phyloP scores from a whole-genome alignment of 805 yeast species.

The Blastobotrys peoriensis region DNA sequence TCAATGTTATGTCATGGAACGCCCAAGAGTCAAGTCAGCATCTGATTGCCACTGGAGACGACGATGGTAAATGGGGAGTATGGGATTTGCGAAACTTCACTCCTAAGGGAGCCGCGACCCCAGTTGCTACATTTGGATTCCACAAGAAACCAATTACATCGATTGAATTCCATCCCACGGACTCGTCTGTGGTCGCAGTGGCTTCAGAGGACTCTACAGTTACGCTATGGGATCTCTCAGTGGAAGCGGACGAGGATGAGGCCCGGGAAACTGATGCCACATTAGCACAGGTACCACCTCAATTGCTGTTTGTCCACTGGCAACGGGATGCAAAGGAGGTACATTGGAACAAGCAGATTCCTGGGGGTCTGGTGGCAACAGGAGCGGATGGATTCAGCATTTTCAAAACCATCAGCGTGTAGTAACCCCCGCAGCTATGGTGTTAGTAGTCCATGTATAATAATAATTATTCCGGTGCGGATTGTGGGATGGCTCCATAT shows the following conservation, averaged over 20 bases:
- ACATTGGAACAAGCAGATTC: constrained; percentile 95
- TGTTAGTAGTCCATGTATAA: too few species aligned
- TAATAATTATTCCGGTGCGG: constrained; percentile 1
- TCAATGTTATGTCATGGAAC: constrained; percentile 96
- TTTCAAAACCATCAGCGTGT: constrained; percentile 96
- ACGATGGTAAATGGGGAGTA: constrained; percentile 95
- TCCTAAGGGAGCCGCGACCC: constrained; percentile 50
- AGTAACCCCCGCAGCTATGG: too few species aligned
- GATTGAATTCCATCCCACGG: constrained; percentile 89
- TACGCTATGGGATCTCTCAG: constrained; percentile 96
- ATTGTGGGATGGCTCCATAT: neutral
- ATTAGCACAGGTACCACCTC: constrained; percentile 88
- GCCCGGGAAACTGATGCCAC: constrained; percentile 73
- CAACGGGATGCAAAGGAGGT: constrained; percentile 96
- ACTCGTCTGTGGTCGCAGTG: constrained; percentile 92
- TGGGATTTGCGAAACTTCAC: constrained; percentile 93
- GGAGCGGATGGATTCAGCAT: constrained; percentile 92
- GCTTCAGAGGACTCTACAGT: constrained; percentile 96
- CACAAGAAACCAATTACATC: constrained; percentile 92
- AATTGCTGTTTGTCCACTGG: constrained; percentile 95
- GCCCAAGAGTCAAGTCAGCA: constrained; percentile 61
- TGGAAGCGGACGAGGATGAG: constrained; percentile 96
- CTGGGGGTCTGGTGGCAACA: constrained; percentile 90
- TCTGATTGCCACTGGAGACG: constrained; percentile 91
- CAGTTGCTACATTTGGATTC: constrained; percentile 93